Evolutionary conservation across 23 red algal genomes (phyloP).

Genomic region (Gracilariopsis chorda): DNA sequence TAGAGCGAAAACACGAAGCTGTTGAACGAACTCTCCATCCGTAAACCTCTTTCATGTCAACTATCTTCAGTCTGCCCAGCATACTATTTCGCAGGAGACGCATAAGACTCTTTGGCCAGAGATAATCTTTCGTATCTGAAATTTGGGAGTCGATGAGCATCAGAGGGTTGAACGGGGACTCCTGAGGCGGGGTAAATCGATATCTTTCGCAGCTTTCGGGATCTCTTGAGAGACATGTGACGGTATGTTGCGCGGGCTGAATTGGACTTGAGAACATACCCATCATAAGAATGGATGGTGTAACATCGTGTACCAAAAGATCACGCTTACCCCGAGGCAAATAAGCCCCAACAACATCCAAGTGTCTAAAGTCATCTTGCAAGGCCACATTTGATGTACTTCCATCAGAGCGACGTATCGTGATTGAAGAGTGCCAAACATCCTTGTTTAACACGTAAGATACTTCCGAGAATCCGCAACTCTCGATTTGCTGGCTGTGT

Average conservation of each 20-base stretch:
- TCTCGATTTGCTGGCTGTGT: constrained; percentile 4
- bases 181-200: too few species aligned
- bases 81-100: constrained; percentile 54
- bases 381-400: constrained; percentile 5
- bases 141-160: constrained; percentile 52
- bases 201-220: background rate
- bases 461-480: constrained; percentile 26
- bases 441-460: background rate
- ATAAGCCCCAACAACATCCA: constrained; percentile 54
- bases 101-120: constrained; percentile 68
- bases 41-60: constrained; percentile 59
- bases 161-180: constrained; percentile 20
- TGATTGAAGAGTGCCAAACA: background rate
- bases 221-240: background rate
- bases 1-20: constrained; percentile 69
- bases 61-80: constrained; percentile 25
- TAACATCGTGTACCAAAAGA: constrained; percentile 31
- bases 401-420: background rate
- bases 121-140: constrained; percentile 45
- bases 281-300: constrained; percentile 40
- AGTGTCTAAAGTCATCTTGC: constrained; percentile 15
- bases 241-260: background rate
- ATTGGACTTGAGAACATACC: constrained; percentile 28
- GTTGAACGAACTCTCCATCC: constrained; percentile 58
- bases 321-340: constrained; percentile 38